phyloP scores from a whole-genome alignment of 2,329 filamentous ascomycete genomes.

The Stagonosporopsis tanaceti region DNA sequence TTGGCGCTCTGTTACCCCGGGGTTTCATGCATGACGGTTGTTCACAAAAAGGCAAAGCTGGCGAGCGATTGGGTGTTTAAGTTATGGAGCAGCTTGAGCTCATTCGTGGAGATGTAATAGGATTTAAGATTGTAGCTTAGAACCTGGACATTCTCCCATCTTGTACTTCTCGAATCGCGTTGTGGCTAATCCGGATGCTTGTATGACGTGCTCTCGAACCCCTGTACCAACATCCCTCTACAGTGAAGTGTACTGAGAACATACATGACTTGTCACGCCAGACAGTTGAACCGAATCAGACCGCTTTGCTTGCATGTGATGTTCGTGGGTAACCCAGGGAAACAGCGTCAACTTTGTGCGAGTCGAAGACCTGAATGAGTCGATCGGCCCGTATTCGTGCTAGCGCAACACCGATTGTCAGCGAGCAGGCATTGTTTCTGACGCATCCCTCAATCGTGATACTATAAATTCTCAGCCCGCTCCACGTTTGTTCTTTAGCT shows the following conservation, averaged over 20 bases:
- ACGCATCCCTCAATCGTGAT: constrained; percentile 5
- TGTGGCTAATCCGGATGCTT: constrained; percentile 9
- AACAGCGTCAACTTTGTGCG: not conserved
- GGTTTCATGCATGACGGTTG: constrained; percentile 46
- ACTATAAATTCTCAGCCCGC: not conserved
- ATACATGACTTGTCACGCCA: not conserved
- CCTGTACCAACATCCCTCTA: not conserved
- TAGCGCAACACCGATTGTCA: constrained; percentile 9
- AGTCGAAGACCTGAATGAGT: constrained; percentile 10
- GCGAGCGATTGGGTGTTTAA: constrained; percentile 48
- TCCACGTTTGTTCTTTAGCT: not conserved
- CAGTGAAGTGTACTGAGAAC: no score
- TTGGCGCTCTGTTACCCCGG: constrained; percentile 47
- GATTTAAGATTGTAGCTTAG: constrained; percentile 53
- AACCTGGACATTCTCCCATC: constrained; percentile 47
- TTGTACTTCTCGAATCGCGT: constrained; percentile 9
- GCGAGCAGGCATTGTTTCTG: constrained; percentile 2
- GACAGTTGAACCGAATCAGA: not conserved
- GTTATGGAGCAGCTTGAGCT: constrained; percentile 49
- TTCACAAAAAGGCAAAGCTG: constrained; percentile 52
- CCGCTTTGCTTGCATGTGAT: not conserved
- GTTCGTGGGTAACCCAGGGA: not conserved
- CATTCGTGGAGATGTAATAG: constrained; percentile 40
- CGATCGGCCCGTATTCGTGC: constrained; percentile 1
- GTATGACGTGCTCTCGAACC: constrained; percentile 10